Percentiles rank a stretch among this genome's conserved stretches.
Evolutionary conservation across 805 yeast genomes (phyloP).

Genomic region (Starmerella vaccinii): DNA sequence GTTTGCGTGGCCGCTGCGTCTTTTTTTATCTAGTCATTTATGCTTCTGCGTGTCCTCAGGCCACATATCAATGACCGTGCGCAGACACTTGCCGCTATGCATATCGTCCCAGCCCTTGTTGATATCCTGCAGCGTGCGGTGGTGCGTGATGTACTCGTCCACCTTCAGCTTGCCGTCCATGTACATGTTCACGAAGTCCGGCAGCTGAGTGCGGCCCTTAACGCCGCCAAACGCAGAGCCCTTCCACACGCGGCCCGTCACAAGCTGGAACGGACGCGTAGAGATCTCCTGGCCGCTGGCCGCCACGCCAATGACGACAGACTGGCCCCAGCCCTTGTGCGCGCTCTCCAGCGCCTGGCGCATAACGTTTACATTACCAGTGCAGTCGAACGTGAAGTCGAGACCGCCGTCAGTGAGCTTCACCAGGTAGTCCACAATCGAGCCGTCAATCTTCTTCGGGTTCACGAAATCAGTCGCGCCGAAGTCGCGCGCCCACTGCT

Average conservation of each 20-base stretch:
- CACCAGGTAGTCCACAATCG: conserved; percentile 67
- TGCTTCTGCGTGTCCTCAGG: conserved; percentile 16
- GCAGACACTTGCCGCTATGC: conserved; percentile 88
- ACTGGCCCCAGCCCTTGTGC: conserved; percentile 98
- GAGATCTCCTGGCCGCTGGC: conserved; percentile 96
- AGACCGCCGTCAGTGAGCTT: conserved; percentile 88
- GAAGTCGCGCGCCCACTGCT: conserved; percentile 75
- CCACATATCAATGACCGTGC: conserved; percentile 53
- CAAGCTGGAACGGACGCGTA: conserved; percentile 97
- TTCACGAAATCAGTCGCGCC: conserved; percentile 95
- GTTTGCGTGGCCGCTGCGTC: background rate
- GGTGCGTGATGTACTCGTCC: conserved; percentile 91
- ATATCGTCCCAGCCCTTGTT: conserved; percentile 88
- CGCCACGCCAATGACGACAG: conserved; percentile 94
- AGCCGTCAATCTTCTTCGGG: conserved; percentile 64
- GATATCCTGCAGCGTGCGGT: conserved; percentile 65
- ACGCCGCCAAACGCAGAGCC: conserved; percentile 99
- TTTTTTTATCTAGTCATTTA: background rate
- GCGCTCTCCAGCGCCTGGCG: conserved; percentile 93
- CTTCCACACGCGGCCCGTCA: conserved; percentile 97
- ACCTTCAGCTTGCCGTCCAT: conserved; percentile 71
- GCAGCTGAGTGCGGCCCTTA: conserved; percentile 94
- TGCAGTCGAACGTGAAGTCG: conserved; percentile 94
- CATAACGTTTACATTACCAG: conserved; percentile 94
- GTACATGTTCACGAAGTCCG: conserved; percentile 78